Base-by-base conservation (phyloP, 2,329 filamentous ascomycete species). In the Hypoxylon sp. region DNA sequence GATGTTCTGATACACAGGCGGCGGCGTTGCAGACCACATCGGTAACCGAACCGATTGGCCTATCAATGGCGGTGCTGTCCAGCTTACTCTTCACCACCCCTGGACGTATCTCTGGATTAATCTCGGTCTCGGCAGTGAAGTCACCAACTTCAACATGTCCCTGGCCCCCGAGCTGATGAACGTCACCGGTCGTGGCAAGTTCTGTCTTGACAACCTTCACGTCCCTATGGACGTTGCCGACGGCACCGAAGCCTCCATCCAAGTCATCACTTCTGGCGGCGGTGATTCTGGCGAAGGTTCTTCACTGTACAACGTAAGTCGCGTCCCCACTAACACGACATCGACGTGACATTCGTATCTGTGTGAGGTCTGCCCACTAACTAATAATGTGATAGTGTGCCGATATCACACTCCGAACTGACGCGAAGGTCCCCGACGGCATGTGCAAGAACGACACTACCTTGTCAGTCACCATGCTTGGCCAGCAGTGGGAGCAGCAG, bases 131-230 rank as follows among this genome's bases (percentile, higher is more conserved):
- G 83, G 83, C 9, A 48, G 41, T 75, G 75, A 75, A 48, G 76
- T 85, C 21, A 84, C 83, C 74, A 88, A 87, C 78, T 94, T 90
- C 84, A 93, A 91, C 83, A 84, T 90, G 78, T 87, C 89, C 34
- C 83, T 93, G 28, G 86, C 88, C 1, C 87, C 87, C 2, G 72
- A 82, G 80, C 87, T 82, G 80, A 87, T 82, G 79, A 89, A 83
- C 81, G 87, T 78, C 75, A 89, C 80, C 78, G 91, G 75, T 79
- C 80, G 86, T 17, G 90, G 91, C 50, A 83, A 85, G 50, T 89
- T 93, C 74, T 94, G 91, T 79, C 73, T 93, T 11, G 86, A 88
- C 7, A 79, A 83, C 67, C 80, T 94, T 13, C 76, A 79, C 30
- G 78, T 91, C 3, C 88, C 89, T 5, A 73, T 76, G 17, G 81